Base-by-base conservation (phyloP, 2,329 filamentous ascomycete genomes). In the Hymenoscyphus fraxineus region DNA sequence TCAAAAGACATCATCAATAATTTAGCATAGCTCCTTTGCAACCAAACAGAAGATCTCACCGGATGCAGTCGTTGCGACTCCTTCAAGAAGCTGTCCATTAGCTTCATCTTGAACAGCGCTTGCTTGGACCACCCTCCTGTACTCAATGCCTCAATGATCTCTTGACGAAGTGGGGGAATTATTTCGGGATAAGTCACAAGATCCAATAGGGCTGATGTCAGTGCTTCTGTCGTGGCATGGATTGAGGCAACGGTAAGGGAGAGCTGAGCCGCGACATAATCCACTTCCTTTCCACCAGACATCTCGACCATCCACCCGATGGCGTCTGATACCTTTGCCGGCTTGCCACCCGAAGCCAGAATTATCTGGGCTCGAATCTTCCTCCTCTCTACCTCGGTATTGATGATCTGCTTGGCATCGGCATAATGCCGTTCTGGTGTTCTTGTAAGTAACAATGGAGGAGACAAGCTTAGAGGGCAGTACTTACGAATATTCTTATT, bases 1-100 rank as follows among this genome's bases (percentile, higher is more conserved):
- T 44, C 27, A 27, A 27, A 27, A 27, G 27, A 27, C 3, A 27
- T 27, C 27, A 27, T 27, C 27, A 27, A 27, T 27, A 27, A 27
- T 27, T 27, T 27, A 27, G 27, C 27, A 27, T 27, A 27, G 27
- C 27, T 27, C 27, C 27, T 27, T 27, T 27, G 27, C 27, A 27
- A 27, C 27, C 27, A 27, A 38, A 16, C 31, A 27, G 27, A 2
- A 27, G 27, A 27, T 27, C 27, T 27, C 27, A 27, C 6, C 19
- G 40, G 59, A 12, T 61, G 32, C 27, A 61, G 27, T 19, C 59
- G 41, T 19, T 61, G 59, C 27, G 19, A 54, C 40, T 61, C 59
- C 27, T 61, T 61, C 12, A 61, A 32, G 13, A 61, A 13, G 27
- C 19, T 32, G n/a, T 61, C 59, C 3, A 61, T 4, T 13, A 61